These are phyloP conservation scores for Cryptococcus sp. DNA, from an alignment of 1,284 basidiomycete species.

Conservation along the genomic window DNA sequence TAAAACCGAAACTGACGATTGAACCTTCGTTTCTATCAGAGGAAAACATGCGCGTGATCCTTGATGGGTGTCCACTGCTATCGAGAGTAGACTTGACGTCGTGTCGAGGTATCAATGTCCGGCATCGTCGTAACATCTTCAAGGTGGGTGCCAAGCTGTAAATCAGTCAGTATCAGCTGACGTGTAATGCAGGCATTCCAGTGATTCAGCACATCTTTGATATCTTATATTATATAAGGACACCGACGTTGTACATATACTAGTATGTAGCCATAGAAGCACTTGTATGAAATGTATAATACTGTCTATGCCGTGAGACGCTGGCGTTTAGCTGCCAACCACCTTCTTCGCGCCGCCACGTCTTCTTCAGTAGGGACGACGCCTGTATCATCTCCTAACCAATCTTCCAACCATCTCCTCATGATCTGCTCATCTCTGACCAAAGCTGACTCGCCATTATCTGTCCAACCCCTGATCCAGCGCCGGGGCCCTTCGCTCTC, in stretches of 20 bases:
- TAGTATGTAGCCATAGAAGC: too few relatives aligned
- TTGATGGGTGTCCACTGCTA: slow-evolving; percentile 25
- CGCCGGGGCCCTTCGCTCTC: slow-evolving; percentile 67
- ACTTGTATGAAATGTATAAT: too few relatives aligned
- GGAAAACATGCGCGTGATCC: slow-evolving; percentile 28
- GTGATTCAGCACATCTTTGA: too few relatives aligned
- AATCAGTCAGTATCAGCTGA: too few relatives aligned
- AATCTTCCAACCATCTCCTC: slow-evolving; percentile 64
- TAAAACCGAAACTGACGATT: not conserved
- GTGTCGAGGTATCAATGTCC: slow-evolving; percentile 37
- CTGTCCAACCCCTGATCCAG: slow-evolving; percentile 57
- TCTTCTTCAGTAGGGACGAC: slow-evolving; percentile 57
- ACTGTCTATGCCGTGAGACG: slow-evolving; percentile 8
- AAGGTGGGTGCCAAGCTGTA: slow-evolving; percentile 17
- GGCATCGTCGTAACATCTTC: slow-evolving; percentile 38
- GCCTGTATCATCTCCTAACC: slow-evolving; percentile 60
- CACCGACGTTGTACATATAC: too few relatives aligned
- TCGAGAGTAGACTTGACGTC: slow-evolving; percentile 33
- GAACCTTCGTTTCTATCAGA: slow-evolving; percentile 12
- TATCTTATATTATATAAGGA: too few relatives aligned
- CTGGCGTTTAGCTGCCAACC: slow-evolving; percentile 17
- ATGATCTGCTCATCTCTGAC: slow-evolving; percentile 58
- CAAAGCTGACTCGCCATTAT: slow-evolving; percentile 33
- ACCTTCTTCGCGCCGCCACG: slow-evolving; percentile 25
- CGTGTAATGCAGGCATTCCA: too few relatives aligned